phyloP scores from a whole-genome alignment of 495 filamentous ascomycete species.

The Astrocystis sublimbata region DNA sequence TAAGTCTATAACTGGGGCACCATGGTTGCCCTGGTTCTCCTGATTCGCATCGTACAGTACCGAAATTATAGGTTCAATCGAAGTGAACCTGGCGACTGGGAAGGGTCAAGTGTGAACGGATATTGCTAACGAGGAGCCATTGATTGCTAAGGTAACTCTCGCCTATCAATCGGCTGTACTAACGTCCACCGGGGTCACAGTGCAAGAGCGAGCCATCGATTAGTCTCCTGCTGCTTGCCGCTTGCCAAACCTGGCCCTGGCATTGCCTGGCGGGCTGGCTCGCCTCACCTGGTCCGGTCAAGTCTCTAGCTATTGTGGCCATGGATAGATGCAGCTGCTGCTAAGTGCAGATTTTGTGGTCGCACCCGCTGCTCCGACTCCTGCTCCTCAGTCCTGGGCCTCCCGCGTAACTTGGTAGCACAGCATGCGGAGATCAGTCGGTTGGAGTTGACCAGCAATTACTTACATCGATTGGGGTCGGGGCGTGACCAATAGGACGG shows the following conservation, averaged over 20 bases:
- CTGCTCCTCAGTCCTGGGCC: neutral
- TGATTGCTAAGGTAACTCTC: no score
- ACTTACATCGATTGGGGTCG: neutral
- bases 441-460: neutral
- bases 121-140: no score
- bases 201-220: neutral
- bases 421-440: slow-evolving; percentile 1
- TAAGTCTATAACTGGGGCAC: slow-evolving; percentile 4
- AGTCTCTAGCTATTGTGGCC: no score
- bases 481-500: neutral
- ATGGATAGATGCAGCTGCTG: neutral
- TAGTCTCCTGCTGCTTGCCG: no score
- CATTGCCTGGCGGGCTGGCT: no score
- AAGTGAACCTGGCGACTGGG: no score
- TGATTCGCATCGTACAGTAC: neutral
- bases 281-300: no score
- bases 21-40: neutral
- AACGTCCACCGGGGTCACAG: neutral
- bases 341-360: neutral
- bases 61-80: no score
- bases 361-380: neutral
- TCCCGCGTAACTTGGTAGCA: neutral
- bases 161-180: neutral
- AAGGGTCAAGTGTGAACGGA: no score
- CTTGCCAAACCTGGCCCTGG: neutral